Conservation (phyloP, 371 early-diverging fungal species). For the Smittium culicis region DNA sequence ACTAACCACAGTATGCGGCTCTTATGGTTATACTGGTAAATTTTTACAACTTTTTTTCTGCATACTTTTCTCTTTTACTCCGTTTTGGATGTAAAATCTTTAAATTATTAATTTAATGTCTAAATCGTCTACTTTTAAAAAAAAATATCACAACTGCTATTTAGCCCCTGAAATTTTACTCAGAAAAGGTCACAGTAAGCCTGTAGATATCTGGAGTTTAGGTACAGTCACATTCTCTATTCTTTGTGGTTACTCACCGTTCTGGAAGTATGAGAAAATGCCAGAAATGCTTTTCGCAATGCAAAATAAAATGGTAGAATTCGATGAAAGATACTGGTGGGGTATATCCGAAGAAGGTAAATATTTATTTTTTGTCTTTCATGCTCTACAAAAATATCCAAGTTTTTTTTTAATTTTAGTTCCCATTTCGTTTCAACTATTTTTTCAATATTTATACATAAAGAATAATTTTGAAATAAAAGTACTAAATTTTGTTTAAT, state of each 20-base stretch:
- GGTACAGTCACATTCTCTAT: conserved; percentile 88
- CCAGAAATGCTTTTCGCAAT: conserved; percentile 45
- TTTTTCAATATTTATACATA: too few relatives aligned
- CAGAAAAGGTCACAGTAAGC: conserved; percentile 66
- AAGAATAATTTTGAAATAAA: too few relatives aligned
- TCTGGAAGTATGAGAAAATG: conserved; percentile 53
- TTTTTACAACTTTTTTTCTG: not conserved
- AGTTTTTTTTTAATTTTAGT: too few relatives aligned
- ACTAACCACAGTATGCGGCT: conserved; percentile 84
- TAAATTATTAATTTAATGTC: not conserved
- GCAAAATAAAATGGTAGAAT: conserved; percentile 48
- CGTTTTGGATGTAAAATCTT: too few relatives aligned
- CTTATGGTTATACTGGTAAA: conserved; percentile 56
- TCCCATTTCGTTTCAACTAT: too few relatives aligned
- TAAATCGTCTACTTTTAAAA: not conserved
- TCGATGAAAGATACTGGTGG: conserved; percentile 66
- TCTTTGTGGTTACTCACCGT: conserved; percentile 76
- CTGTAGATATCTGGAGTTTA: conserved; percentile 92
- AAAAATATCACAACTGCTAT: not conserved
- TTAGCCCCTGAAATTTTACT: conserved; percentile 79
- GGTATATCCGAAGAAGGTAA: conserved; percentile 51
- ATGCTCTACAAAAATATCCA: not conserved
- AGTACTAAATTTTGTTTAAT: too few relatives aligned
- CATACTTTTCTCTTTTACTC: too few relatives aligned
- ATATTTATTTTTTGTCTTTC: not conserved